Base-by-base conservation (phyloP, 2,329 filamentous ascomycete species). In the Fusarium xyrophilum region DNA sequence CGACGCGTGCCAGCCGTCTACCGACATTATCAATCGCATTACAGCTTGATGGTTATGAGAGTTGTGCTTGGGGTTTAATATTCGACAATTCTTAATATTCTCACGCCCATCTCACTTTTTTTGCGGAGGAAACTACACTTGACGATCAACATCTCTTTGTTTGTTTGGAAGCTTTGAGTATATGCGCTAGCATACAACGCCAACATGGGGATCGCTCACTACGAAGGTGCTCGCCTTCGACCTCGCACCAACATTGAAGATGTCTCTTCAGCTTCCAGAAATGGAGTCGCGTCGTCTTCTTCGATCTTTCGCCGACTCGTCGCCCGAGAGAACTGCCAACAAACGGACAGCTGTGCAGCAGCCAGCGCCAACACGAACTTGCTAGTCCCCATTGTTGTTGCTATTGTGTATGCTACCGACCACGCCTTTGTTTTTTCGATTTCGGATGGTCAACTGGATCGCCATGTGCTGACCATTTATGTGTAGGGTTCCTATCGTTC, bases 401-500 rank as follows among this genome's bases (percentile, higher is more conserved):
- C 89, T 74, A 84, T 92, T 65, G 84, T 86, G 90, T 93, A 88
- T 82, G 91, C 87, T 51, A 27, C 27, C 47, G 51, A 46, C 12
- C 39, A 23, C 28, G 53, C 36, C 36, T 46, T 51, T 56, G 42
- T 19, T 17, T 61, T 42, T 54, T 23, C 32, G 32, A 54, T 35
- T 53, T 63, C 19, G 38, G 44, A 51, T 47, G 23, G 48, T 56
- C 43, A 17, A 42, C 33, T 42, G 27, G 42, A 50, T 40, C 43
- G 43, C 38, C 40, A 42, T 28, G 54, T 61, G 57, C 73, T 78
- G 46, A 75, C 65, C 17, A 10, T 40, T 42, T 53, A 8, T 30
- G 46, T 55, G 9, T 75, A 97, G 94, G 42, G 88, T 98, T 56
- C 94, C 96, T 2, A 76, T 97, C 47, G 82, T 89, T 32, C 81